These are phyloP conservation scores for Bipolaris victoriae DNA, from an alignment of 2,329 filamentous ascomycete species.

Conservation along the genomic window DNA sequence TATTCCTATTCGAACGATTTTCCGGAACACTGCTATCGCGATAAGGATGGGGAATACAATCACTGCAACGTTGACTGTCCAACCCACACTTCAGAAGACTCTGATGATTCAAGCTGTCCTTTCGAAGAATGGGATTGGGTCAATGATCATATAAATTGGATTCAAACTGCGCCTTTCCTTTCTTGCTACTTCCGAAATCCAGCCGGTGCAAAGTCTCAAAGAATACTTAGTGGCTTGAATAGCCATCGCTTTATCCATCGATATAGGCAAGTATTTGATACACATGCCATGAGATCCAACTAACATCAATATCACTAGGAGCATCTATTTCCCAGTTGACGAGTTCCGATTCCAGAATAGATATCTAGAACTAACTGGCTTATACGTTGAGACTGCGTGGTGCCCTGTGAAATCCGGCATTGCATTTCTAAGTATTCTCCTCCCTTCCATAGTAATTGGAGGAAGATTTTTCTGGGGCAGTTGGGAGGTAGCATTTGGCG, in stretches of 20 bases:
- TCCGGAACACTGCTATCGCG: no score
- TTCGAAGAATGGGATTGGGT: no score
- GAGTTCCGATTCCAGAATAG: neutral
- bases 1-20: neutral
- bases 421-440: neutral
- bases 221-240: neutral
- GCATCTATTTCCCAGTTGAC: neutral
- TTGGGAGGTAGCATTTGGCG: constrained; percentile 16
- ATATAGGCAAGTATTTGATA: neutral
- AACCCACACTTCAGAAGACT: no score
- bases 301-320: neutral
- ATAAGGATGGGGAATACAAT: no score
- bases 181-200: neutral
- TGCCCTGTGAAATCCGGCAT: neutral
- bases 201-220: neutral
- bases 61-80: no score
- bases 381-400: neutral
- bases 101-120: no score
- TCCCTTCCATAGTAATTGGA: neutral
- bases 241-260: neutral
- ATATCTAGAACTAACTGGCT: neutral
- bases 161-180: neutral
- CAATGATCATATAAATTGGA: no score
- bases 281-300: neutral
- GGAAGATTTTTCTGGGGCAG: constrained; percentile 7